phyloP scores from a whole-genome alignment of 306 rosid species.

The Trifolium repens region DNA sequence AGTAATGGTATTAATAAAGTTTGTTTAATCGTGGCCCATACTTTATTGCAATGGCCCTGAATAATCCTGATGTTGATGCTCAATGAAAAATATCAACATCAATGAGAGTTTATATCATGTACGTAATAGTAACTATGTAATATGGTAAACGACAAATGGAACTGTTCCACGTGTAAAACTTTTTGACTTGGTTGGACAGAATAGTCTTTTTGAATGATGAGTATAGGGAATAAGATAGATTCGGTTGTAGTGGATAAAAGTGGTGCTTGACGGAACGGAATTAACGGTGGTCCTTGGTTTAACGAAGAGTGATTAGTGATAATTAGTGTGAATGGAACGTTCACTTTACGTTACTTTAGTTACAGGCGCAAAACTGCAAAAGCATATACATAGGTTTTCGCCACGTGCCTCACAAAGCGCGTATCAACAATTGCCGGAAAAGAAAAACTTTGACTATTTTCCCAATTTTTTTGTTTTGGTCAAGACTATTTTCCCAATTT shows the following conservation, averaged over 20 bases:
- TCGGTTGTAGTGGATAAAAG: slow-evolving; percentile 30
- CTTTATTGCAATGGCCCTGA: background rate
- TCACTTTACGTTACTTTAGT: slow-evolving; percentile 40
- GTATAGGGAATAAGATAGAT: background rate
- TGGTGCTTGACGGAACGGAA: background rate
- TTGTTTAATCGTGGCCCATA: background rate
- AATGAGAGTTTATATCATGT: background rate
- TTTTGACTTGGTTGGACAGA: background rate
- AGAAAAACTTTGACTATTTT: background rate
- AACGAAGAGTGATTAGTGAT: slow-evolving; percentile 15
- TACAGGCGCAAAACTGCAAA: slow-evolving; percentile 26
- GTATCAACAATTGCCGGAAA: background rate
- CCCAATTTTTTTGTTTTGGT: background rate
- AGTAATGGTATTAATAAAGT: slow-evolving; percentile 22
- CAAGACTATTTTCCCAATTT: background rate
- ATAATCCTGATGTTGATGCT: slow-evolving; percentile 4
- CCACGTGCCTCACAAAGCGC: slow-evolving; percentile 28
- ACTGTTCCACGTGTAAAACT: slow-evolving; percentile 17
- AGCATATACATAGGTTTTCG: background rate
- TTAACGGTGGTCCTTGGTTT: slow-evolving; percentile 47
- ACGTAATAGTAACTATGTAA: background rate
- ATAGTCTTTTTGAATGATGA: background rate
- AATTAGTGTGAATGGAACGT: slow-evolving; percentile 30
- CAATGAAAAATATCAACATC: slow-evolving; percentile 9
- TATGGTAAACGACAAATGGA: background rate